Conservation (phyloP, 108 stramenopile species). For the Skeletonema costatum region DNA sequence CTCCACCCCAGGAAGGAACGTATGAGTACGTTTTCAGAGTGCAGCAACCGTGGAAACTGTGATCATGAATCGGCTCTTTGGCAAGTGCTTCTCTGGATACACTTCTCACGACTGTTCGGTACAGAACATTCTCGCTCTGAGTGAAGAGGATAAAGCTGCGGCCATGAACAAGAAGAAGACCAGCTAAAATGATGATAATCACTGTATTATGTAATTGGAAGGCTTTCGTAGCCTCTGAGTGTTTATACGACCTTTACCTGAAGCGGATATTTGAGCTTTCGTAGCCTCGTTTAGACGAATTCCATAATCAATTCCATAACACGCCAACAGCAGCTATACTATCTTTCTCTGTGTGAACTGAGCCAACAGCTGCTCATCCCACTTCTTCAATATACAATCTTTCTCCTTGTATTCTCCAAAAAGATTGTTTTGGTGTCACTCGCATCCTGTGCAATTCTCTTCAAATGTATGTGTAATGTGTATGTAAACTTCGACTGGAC, state of each 20-base stretch:
- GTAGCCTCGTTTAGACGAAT: too few relatives aligned
- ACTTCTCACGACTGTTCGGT: conserved; percentile 13
- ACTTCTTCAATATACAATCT: conserved; percentile 37
- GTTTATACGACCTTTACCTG: too few relatives aligned
- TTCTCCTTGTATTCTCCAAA: conserved; percentile 55
- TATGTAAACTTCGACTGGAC: conserved; percentile 49
- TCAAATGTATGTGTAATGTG: conserved; percentile 50
- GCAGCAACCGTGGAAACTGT: conserved; percentile 69
- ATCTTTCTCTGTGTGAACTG: conserved; percentile 7
- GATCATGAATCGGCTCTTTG: conserved; percentile 51
- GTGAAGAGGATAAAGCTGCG: neutral
- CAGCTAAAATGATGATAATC: neutral
- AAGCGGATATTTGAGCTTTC: too few relatives aligned
- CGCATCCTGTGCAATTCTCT: conserved; percentile 14
- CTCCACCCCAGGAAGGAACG: conserved; percentile 48
- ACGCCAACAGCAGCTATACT: too few relatives aligned
- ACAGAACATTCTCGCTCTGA: neutral
- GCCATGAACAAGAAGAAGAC: neutral
- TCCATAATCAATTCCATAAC: too few relatives aligned
- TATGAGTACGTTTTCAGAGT: conserved; percentile 60
- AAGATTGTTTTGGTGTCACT: conserved; percentile 43
- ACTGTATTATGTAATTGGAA: too few relatives aligned
- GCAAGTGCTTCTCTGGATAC: conserved; percentile 76
- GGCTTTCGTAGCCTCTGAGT: too few relatives aligned
- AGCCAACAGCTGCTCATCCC: conserved; percentile 27